Conservation (phyloP, 768 basidiomycete species). For the Tylopilus rubrobrunneus region DNA sequence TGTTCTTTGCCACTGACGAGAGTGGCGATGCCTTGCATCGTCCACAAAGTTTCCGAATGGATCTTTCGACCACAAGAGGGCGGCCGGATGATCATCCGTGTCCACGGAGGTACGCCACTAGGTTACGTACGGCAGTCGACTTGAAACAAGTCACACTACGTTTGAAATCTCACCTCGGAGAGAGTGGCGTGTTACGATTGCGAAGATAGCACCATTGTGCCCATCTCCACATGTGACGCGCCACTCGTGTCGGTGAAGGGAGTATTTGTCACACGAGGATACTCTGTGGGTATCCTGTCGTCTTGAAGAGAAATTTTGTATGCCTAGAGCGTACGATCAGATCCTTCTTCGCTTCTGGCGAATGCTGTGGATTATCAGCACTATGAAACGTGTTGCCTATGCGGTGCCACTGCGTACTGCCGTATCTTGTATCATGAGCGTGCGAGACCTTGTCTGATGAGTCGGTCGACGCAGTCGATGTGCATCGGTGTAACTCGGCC, state of each 20-base stretch:
- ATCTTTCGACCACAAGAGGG: background rate
- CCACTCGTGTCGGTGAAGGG: constrained; percentile 1
- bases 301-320: background rate
- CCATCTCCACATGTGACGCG: constrained; percentile 9
- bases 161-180: background rate
- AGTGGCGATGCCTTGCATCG: constrained; percentile 12
- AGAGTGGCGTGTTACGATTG: constrained; percentile 7
- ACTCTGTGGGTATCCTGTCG: background rate
- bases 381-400: background rate
- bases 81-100: background rate
- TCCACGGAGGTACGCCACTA: constrained; percentile 19
- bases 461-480: background rate
- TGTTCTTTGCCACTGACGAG: constrained; percentile 17
- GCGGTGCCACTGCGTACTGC: background rate
- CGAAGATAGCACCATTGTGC: background rate
- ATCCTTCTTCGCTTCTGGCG: constrained; percentile 3
- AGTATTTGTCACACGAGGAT: background rate
- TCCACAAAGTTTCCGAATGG: constrained; percentile 8
- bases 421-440: background rate
- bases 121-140: constrained; percentile 15
- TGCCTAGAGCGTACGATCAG: constrained; percentile 3
- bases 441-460: background rate
- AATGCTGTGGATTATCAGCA: constrained; percentile 4
- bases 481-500: background rate
- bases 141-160: constrained; percentile 6